Evolutionary conservation across 306 rosid species (phyloP).

Genomic region (Astragalus membranaceus): DNA sequence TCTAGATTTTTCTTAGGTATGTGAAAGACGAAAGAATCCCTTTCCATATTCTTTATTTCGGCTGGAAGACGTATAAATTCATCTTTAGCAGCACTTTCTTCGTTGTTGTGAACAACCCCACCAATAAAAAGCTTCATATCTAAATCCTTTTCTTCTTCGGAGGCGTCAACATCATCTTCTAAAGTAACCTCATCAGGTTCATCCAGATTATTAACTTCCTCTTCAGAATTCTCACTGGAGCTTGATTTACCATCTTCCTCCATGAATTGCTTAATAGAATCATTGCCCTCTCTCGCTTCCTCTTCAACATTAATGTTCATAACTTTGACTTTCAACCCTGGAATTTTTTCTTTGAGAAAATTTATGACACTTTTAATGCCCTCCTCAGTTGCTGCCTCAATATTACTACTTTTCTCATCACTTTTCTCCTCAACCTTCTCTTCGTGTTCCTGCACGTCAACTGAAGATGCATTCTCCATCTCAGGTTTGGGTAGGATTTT

Average conservation of each 20-base stretch:
- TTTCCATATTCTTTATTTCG: conserved; percentile 65
- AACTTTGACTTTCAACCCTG: conserved; percentile 86
- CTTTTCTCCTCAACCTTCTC: conserved; percentile 56
- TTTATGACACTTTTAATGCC: conserved; percentile 90
- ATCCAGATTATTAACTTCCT: conserved; percentile 51
- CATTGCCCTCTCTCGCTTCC: conserved; percentile 54
- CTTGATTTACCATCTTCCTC: conserved; percentile 55
- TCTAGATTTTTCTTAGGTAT: conserved; percentile 64
- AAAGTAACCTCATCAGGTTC: conserved; percentile 70
- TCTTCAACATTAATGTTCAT: conserved; percentile 62
- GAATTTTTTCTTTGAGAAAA: conserved; percentile 90
- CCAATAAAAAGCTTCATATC: conserved; percentile 89
- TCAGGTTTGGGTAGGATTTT: conserved; percentile 54
- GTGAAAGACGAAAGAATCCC: conserved; percentile 76
- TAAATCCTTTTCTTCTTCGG: conserved; percentile 65
- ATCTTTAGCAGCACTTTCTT: conserved; percentile 66
- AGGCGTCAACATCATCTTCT: conserved; percentile 46
- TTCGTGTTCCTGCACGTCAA: conserved; percentile 47
- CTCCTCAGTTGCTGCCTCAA: conserved; percentile 83
- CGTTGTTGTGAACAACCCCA: conserved; percentile 78
- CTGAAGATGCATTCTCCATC: conserved; percentile 48
- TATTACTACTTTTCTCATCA: conserved; percentile 60
- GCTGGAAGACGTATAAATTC: conserved; percentile 82
- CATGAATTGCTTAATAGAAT: conserved; percentile 60
- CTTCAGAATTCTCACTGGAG: conserved; percentile 54